Conservation (phyloP, 441 rosid genomes). For the Macaranga tanarius region DNA sequence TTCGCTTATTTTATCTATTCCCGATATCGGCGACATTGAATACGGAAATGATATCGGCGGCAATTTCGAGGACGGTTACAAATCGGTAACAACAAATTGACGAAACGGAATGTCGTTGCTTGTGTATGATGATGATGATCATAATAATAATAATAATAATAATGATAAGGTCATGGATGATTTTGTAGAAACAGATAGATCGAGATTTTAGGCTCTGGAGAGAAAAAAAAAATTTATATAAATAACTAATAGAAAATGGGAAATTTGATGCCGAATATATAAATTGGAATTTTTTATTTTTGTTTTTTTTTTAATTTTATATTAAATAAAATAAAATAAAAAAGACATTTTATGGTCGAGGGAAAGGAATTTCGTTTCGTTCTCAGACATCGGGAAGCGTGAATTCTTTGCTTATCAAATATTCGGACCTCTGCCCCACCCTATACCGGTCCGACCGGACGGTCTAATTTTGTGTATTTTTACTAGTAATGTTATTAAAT, state of each 20-base stretch:
- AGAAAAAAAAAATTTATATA: not conserved
- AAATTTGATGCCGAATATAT: constrained; percentile 14
- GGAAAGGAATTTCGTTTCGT: constrained; percentile 41
- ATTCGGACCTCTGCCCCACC: constrained; percentile 31
- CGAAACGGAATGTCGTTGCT: not conserved
- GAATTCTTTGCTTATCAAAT: constrained; percentile 47
- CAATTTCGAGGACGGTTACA: not conserved
- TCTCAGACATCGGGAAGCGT: constrained; percentile 37
- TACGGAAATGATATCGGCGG: not conserved
- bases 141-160: no score
- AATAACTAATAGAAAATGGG: not conserved
- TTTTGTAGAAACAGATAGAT: constrained; percentile 25
- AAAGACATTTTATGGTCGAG: constrained; percentile 24
- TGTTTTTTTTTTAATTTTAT: no score
- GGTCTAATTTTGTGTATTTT: not conserved
- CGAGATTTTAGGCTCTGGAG: constrained; percentile 32
- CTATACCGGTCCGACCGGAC: not conserved
- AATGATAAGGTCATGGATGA: constrained; percentile 9
- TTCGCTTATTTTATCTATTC: not conserved
- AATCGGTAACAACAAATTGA: not conserved
- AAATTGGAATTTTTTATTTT: not conserved
- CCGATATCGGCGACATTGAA: constrained; percentile 24
- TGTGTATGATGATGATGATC: no score
- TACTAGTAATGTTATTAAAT: not conserved
- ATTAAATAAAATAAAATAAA: no score